phyloP scores from a whole-genome alignment of 106 monocot genomes.

The Dendrobium huoshanense region DNA sequence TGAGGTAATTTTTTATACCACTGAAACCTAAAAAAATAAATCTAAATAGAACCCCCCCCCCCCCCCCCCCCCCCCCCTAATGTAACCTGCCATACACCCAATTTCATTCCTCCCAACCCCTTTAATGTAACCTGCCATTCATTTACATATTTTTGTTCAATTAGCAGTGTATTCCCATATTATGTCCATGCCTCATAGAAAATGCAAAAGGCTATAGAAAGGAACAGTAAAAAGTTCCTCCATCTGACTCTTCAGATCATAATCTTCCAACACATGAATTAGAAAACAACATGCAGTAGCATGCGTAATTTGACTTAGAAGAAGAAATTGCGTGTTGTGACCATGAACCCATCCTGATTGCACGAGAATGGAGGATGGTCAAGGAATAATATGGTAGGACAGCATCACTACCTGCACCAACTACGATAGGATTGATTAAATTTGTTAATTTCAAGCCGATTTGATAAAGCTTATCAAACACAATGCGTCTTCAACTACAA shows the following conservation, averaged over 20 bases:
- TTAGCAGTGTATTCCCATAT: not conserved
- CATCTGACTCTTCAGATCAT: not conserved
- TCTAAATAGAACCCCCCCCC: no score
- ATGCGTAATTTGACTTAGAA: not conserved
- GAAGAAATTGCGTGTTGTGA: not conserved
- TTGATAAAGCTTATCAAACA: not conserved
- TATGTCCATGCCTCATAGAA: not conserved
- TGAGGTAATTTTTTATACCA: no score
- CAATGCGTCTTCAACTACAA: not conserved
- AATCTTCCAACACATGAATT: not conserved
- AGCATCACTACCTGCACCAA: not conserved
- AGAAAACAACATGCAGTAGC: not conserved
- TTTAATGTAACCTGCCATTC: not conserved
- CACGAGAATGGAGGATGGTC: not conserved
- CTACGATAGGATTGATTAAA: not conserved
- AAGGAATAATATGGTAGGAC: not conserved
- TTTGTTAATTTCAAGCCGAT: not conserved
- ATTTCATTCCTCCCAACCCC: not conserved
- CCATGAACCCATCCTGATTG: not conserved
- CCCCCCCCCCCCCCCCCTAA: not conserved
- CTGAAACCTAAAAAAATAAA: no score
- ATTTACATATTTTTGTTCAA: not conserved
- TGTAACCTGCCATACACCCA: not conserved
- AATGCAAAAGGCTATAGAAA: not conserved
- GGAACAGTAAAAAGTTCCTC: not conserved